Percentiles rank a stretch among this genome's conserved stretches.
Conservation (phyloP, 2,329 filamentous ascomycete species). For the Aspergillus aculeatus region DNA sequence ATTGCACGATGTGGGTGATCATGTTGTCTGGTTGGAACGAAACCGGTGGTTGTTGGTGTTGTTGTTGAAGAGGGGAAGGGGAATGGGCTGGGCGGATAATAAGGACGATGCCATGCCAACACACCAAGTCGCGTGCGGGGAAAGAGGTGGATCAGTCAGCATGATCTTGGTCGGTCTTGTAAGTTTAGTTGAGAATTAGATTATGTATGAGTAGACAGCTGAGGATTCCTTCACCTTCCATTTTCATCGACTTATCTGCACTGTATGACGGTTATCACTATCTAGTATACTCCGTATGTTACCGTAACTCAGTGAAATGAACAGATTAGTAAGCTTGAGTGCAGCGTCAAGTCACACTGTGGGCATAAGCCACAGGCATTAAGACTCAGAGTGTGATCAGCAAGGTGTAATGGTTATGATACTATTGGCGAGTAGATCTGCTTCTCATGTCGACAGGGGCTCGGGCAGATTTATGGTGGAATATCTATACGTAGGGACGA, state of each 20-base stretch:
- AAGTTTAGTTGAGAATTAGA: background rate
- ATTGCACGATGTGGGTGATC: slow-evolving; percentile 66
- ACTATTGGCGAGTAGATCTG: no score
- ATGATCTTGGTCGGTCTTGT: background rate
- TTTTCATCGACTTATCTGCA: background rate
- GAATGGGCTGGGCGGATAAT: background rate
- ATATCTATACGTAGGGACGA: no score
- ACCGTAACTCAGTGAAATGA: background rate
- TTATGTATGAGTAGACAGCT: no score
- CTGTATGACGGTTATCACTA: no score
- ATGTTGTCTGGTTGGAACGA: background rate
- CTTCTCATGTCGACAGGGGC: no score
- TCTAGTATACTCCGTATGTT: no score
- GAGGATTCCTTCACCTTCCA: background rate
- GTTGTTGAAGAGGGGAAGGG: background rate
- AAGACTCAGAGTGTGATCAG: no score
- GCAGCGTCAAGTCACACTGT: no score
- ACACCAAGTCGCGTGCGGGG: background rate
- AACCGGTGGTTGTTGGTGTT: background rate
- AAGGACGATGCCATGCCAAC: background rate
- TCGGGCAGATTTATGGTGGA: no score
- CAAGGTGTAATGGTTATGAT: no score
- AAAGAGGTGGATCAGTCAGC: background rate
- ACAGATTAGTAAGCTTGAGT: background rate
- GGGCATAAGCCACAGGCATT: no score